These are phyloP conservation scores for Dictyostelium citrinum DNA, from an alignment of 78 protist species.

Conservation along the genomic window DNA sequence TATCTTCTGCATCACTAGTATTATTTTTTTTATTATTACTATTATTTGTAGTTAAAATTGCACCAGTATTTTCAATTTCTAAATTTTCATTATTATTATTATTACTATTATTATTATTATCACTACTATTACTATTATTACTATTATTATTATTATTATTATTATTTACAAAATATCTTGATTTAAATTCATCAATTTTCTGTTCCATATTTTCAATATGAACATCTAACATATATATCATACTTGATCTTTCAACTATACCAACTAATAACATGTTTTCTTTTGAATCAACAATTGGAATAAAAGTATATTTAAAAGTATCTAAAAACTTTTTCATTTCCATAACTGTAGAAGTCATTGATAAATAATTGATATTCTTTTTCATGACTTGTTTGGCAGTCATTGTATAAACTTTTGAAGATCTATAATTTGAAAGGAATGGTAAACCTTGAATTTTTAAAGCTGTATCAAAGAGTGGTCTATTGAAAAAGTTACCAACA, in stretches of 20 bases:
- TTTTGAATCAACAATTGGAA: constrained; percentile 61
- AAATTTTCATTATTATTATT: background rate
- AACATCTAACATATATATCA: constrained; percentile 4
- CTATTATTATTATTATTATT: background rate
- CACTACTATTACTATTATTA: constrained; percentile 7
- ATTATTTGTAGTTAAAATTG: background rate
- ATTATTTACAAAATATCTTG: background rate
- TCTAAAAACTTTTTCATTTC: constrained; percentile 2
- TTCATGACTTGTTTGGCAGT: constrained; percentile 65
- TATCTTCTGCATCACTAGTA: background rate
- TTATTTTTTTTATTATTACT: background rate
- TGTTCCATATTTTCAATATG: constrained; percentile 40
- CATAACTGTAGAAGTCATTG: constrained; percentile 26
- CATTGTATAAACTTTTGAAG: constrained; percentile 68
- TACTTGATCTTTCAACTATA: constrained; percentile 51
- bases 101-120: background rate
- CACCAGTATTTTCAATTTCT: background rate
- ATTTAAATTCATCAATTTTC: constrained; percentile 4
- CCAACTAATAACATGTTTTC: constrained; percentile 62
- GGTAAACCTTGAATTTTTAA: constrained; percentile 82
- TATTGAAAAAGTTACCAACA: constrained; percentile 77
- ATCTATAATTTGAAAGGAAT: constrained; percentile 27
- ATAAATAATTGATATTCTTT: constrained; percentile 33
- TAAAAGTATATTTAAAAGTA: constrained; percentile 25
- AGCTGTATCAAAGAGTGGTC: constrained; percentile 81